Evolutionary conservation across 257 asterid species (phyloP).

Genomic region (Rhazya stricta): DNA sequence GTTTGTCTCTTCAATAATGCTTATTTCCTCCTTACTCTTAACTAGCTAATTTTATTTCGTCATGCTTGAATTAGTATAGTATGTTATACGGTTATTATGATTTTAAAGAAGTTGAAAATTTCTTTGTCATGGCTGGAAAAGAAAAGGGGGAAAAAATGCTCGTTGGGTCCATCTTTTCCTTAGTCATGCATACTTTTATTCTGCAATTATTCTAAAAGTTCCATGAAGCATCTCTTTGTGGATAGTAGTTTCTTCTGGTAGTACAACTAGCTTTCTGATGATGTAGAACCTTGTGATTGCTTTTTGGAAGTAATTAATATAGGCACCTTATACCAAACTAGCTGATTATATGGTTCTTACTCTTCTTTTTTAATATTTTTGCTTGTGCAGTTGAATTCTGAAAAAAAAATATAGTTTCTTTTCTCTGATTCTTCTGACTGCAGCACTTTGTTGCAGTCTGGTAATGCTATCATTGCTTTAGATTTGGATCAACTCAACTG

Average conservation of each 20-base stretch:
- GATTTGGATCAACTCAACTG: neutral
- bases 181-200: neutral
- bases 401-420: no score
- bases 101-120: neutral
- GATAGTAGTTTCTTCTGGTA: neutral
- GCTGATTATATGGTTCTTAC: neutral
- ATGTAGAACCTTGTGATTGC: neutral
- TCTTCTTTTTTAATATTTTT: no score
- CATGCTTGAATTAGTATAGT: neutral
- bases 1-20: neutral
- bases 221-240: neutral
- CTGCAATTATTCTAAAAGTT: neutral
- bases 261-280: neutral
- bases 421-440: neutral
- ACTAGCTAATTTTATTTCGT: neutral
- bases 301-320: neutral
- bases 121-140: neutral
- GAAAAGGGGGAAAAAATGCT: neutral
- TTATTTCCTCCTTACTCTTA: neutral
- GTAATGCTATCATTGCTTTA: neutral
- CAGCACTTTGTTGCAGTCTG: neutral
- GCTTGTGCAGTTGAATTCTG: neutral
- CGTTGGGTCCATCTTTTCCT: neutral
- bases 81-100: neutral
- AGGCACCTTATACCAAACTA: neutral